phyloP scores from a whole-genome alignment of 1,284 basidiomycete genomes.

The Wolfiporia cocos region DNA sequence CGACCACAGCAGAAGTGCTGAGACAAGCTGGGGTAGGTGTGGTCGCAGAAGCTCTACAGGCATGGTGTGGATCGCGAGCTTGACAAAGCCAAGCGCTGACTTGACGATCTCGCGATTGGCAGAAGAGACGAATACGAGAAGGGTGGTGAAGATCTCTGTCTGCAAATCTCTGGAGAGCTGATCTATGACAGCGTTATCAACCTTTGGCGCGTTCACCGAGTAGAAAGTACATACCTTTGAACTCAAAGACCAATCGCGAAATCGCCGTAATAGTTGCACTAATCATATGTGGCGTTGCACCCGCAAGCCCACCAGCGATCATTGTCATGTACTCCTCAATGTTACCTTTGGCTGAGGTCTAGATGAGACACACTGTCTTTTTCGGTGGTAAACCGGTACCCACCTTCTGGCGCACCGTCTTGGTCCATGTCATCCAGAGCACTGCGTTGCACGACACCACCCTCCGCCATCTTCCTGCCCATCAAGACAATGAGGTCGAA shows the following conservation, averaged over 20 bases:
- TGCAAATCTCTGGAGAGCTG: conserved; percentile 76
- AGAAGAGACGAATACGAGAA: conserved; percentile 87
- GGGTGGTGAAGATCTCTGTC: conserved; percentile 81
- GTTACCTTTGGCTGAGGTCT: conserved; percentile 69
- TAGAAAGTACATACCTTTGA: conserved; percentile 61
- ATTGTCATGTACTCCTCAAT: conserved; percentile 96
- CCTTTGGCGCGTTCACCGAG: background rate
- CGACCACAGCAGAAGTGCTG: conserved; percentile 86
- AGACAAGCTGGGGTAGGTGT: conserved; percentile 76
- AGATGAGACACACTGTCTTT: conserved; percentile 3
- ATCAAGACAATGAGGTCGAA: conserved; percentile 91
- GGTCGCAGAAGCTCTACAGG: conserved; percentile 66
- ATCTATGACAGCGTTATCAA: conserved; percentile 39
- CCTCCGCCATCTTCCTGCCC: conserved; percentile 88
- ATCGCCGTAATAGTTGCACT: conserved; percentile 95
- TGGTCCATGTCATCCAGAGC: conserved; percentile 81
- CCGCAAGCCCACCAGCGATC: conserved; percentile 93
- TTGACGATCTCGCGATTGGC: conserved; percentile 98
- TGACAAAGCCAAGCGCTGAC: conserved; percentile 91
- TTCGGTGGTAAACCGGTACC: conserved; percentile 21
- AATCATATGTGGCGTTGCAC: conserved; percentile 96
- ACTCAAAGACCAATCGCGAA: conserved; percentile 93
- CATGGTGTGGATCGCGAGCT: conserved; percentile 88
- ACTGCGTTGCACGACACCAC: conserved; percentile 78
- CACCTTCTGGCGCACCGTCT: conserved; percentile 56